These are phyloP conservation scores for Lagerstroemia speciosa DNA, from an alignment of 345 rosid genomes.

Conservation along the genomic window DNA sequence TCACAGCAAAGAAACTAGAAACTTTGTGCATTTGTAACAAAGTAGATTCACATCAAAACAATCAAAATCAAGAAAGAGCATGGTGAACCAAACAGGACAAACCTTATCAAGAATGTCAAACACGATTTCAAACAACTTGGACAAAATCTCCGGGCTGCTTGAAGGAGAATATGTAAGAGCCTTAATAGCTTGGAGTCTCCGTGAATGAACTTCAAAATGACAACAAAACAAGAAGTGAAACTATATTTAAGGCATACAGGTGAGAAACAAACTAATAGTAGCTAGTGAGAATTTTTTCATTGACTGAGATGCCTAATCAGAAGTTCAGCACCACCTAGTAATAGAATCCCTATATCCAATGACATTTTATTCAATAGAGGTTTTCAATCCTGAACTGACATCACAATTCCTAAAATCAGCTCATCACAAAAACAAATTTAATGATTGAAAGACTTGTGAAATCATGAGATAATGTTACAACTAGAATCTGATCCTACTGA, in stretches of 20 bases:
- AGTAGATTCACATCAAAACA: not conserved
- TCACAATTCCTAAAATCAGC: not conserved
- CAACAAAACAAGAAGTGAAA: constrained; percentile 7
- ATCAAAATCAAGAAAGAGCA: not conserved
- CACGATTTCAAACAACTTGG: constrained; percentile 78
- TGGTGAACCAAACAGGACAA: constrained; percentile 9
- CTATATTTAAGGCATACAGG: not conserved
- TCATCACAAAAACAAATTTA: no score
- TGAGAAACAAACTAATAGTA: not conserved
- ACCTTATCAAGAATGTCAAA: constrained; percentile 98
- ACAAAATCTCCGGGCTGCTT: constrained; percentile 66
- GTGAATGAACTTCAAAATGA: constrained; percentile 70
- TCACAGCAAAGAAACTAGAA: not conserved
- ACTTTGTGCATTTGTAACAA: not conserved
- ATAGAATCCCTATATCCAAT: not conserved
- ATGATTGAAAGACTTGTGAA: not conserved
- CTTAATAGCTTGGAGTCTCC: constrained; percentile 94
- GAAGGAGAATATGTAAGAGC: constrained; percentile 91
- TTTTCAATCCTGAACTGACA: not conserved
- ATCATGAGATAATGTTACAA: not conserved
- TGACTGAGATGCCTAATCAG: not conserved
- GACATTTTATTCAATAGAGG: not conserved
- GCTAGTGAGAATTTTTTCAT: not conserved
- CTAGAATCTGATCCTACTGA: not conserved
- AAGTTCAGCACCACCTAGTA: not conserved